These are phyloP conservation scores for Westerdykella sp. DNA, from an alignment of 2,329 filamentous ascomycete species.

Conservation along the genomic window DNA sequence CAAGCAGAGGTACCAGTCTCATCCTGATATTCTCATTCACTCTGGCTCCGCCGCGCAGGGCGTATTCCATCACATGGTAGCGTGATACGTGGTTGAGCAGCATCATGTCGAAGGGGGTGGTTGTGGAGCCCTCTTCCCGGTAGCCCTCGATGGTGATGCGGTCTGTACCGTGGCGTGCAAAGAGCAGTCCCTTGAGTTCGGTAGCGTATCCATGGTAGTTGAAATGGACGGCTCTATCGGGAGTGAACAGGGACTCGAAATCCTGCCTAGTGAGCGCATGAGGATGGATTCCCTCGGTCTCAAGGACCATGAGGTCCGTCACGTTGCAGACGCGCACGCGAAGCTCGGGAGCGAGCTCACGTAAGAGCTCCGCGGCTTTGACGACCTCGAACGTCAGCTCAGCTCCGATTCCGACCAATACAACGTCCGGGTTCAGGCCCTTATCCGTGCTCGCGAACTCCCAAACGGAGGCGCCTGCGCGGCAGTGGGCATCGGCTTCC, in stretches of 20 bases:
- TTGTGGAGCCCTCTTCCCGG: constrained; percentile 60
- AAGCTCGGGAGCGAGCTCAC: constrained; percentile 46
- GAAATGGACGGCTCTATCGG: constrained; percentile 52
- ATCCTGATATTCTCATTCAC: constrained; percentile 45
- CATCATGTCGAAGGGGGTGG: constrained; percentile 67
- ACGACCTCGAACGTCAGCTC: constrained; percentile 62
- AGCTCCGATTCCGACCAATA: constrained; percentile 58
- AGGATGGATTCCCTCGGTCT: constrained; percentile 51
- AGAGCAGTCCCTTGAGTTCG: constrained; percentile 57
- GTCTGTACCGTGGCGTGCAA: constrained; percentile 49
- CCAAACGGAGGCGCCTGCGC: constrained; percentile 55
- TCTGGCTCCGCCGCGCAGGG: constrained; percentile 45
- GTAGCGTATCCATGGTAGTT: constrained; percentile 62
- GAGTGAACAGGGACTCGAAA: constrained; percentile 54
- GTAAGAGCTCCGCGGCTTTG: constrained; percentile 53
- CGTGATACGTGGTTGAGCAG: constrained; percentile 55
- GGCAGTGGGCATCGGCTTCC: constrained; percentile 58
- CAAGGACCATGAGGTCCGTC: constrained; percentile 59
- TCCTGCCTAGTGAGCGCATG: constrained; percentile 50
- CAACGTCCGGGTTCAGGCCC: constrained; percentile 55
- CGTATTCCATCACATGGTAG: constrained; percentile 54
- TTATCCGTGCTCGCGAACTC: constrained; percentile 55
- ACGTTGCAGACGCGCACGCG: constrained; percentile 59
- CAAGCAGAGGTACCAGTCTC: constrained; percentile 42
- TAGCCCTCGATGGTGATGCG: constrained; percentile 55